Conservation (phyloP, 441 rosid genomes). For the Aleurites moluccanus region DNA sequence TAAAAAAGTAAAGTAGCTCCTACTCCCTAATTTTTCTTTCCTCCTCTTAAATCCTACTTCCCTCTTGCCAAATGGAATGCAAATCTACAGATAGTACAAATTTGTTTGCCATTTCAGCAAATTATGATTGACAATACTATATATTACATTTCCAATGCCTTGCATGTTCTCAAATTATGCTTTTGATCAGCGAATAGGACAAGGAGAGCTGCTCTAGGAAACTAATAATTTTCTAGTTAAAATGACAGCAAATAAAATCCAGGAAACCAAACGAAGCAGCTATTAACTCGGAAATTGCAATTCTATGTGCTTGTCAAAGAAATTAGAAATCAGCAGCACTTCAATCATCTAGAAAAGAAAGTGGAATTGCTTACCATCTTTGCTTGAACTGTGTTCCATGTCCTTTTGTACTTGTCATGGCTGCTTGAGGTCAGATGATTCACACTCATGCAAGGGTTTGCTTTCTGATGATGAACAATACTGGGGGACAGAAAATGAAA, state of each 20-base stretch:
- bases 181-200: background rate
- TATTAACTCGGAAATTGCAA: background rate
- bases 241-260: background rate
- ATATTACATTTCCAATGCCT: background rate
- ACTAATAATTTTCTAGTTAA: background rate
- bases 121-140: background rate
- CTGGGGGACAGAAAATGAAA: conserved; percentile 61
- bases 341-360: background rate
- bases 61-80: background rate
- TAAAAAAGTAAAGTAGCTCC: background rate
- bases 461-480: conserved; percentile 48
- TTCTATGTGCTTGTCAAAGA: background rate
- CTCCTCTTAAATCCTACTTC: background rate
- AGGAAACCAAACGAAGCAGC: background rate
- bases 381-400: conserved; percentile 35
- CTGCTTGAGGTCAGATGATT: conserved; percentile 41
- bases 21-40: background rate
- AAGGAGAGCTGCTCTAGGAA: background rate
- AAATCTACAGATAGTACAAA: background rate
- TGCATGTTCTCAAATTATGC: background rate
- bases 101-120: background rate
- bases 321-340: background rate
- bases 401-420: conserved; percentile 41
- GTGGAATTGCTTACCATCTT: conserved; percentile 37
- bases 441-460: conserved; percentile 42